These are phyloP conservation scores for Phytophthora sp. DNA, from an alignment of 352 stramenopile species.

Conservation along the genomic window DNA sequence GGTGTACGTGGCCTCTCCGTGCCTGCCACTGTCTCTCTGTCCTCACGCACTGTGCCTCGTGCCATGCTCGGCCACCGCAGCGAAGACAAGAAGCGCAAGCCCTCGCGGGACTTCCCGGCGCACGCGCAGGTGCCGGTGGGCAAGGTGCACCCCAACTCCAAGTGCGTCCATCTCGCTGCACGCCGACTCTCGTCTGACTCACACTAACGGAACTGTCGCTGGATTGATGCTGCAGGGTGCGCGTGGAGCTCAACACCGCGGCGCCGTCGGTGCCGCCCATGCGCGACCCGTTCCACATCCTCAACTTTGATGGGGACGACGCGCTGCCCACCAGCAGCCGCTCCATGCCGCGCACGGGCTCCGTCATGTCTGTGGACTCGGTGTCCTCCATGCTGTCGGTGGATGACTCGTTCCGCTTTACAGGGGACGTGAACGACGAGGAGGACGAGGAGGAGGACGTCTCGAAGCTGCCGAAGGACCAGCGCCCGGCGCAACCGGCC, in stretches of 20 bases:
- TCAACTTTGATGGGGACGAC: constrained; percentile 52
- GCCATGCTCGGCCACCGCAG: constrained; percentile 29
- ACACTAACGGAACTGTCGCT: background rate
- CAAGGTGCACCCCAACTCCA: constrained; percentile 58
- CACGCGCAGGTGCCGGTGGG: constrained; percentile 70
- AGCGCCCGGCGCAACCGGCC: constrained; percentile 71
- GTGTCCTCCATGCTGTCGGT: constrained; percentile 61
- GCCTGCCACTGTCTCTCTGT: constrained; percentile 12
- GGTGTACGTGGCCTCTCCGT: constrained; percentile 21
- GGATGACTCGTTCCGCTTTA: constrained; percentile 64
- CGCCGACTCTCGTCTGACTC: background rate
- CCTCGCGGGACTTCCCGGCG: constrained; percentile 76
- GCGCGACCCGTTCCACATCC: constrained; percentile 81
- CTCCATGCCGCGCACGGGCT: constrained; percentile 44
- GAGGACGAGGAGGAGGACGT: constrained; percentile 41
- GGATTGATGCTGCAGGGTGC: constrained; percentile 34
- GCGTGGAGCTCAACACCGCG: constrained; percentile 56
- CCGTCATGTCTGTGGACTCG: constrained; percentile 71
- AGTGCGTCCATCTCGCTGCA: constrained; percentile 19
- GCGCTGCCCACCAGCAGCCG: constrained; percentile 7
- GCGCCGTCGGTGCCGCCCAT: constrained; percentile 65
- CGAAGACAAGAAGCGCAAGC: constrained; percentile 88
- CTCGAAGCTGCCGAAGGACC: constrained; percentile 66
- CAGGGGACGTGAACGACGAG: constrained; percentile 30
- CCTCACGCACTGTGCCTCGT: background rate